A percentile compares a stretch with the other conserved stretches of the same genome.
Evolutionary conservation across 768 basidiomycete species (phyloP).

Genomic region (Trametes cinnabarina): DNA sequence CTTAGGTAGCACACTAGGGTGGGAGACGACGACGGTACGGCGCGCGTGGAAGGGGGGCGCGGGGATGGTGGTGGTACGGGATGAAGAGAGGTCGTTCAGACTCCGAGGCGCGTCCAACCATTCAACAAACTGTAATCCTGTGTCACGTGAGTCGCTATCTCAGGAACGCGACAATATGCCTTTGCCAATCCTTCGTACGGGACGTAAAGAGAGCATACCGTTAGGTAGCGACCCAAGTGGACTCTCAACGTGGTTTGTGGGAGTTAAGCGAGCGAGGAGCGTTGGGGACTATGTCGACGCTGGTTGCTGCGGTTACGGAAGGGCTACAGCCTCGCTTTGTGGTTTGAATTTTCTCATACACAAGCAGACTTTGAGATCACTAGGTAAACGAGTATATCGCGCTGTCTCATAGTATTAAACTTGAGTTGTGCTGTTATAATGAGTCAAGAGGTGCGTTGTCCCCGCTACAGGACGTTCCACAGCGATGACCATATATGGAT

Average conservation of each 20-base stretch:
- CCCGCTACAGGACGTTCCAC: constrained; percentile 18
- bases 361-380: background rate
- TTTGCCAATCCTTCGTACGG: constrained; percentile 3
- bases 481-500: constrained; percentile 28
- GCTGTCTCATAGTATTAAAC: background rate
- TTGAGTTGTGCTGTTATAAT: background rate
- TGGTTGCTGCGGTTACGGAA: constrained; percentile 10
- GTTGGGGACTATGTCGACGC: constrained; percentile 5
- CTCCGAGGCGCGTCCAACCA: constrained; percentile 34
- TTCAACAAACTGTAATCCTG: constrained; percentile 35
- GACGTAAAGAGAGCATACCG: background rate
- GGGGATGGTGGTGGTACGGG: constrained; percentile 50
- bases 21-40: constrained; percentile 20
- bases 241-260: background rate
- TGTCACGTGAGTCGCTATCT: constrained; percentile 32
- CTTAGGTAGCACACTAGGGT: constrained; percentile 20
- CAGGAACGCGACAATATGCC: constrained; percentile 18
- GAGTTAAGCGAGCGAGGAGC: background rate
- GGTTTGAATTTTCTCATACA: constrained; percentile 10
- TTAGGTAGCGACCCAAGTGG: background rate
- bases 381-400: background rate
- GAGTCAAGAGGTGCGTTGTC: constrained; percentile 16
- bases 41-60: constrained; percentile 26
- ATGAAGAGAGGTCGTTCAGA: constrained; percentile 33
- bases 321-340: constrained; percentile 3